These are phyloP conservation scores for Hypomontagnella submonticulosa DNA, from an alignment of 495 filamentous ascomycete species.

Conservation along the genomic window DNA sequence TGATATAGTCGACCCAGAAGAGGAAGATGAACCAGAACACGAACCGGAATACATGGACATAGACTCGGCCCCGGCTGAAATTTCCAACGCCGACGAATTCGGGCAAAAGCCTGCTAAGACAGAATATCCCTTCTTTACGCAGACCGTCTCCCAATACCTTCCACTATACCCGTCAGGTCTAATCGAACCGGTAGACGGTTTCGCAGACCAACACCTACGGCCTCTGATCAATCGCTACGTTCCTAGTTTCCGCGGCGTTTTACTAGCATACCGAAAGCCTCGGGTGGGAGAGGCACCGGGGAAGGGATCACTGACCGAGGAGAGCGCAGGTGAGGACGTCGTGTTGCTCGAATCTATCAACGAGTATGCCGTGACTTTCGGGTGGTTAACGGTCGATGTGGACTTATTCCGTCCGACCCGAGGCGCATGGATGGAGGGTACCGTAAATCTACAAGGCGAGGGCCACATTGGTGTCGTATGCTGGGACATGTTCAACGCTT, in stretches of 20 bases:
- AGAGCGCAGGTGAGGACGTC: constrained; percentile 46
- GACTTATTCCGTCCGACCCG: constrained; percentile 58
- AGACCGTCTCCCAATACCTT: constrained; percentile 60
- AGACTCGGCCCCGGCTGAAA: constrained; percentile 28
- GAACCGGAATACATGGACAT: constrained; percentile 45
- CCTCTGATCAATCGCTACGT: constrained; percentile 61
- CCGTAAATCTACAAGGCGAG: constrained; percentile 59
- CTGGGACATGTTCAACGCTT: constrained; percentile 62
- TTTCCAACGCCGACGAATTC: constrained; percentile 19
- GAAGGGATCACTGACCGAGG: constrained; percentile 52
- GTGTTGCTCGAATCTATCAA: constrained; percentile 54
- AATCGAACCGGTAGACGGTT: constrained; percentile 56
- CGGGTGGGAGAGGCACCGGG: constrained; percentile 57
- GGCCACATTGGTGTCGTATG: constrained; percentile 62
- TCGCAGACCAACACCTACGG: constrained; percentile 57
- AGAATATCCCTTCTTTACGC: constrained; percentile 60
- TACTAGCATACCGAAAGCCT: constrained; percentile 59
- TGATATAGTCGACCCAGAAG: constrained; percentile 21
- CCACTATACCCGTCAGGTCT: constrained; percentile 59
- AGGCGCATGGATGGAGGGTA: constrained; percentile 62
- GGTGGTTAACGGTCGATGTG: constrained; percentile 60
- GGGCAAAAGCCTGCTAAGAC: constrained; percentile 26
- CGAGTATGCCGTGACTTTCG: constrained; percentile 59
- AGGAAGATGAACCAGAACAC: constrained; percentile 3
- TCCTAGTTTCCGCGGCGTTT: constrained; percentile 56